A percentile compares a stretch with the other conserved stretches of the same genome.
Conservation (phyloP, 2,329 filamentous ascomycete species). For the Xylariales sp. region DNA sequence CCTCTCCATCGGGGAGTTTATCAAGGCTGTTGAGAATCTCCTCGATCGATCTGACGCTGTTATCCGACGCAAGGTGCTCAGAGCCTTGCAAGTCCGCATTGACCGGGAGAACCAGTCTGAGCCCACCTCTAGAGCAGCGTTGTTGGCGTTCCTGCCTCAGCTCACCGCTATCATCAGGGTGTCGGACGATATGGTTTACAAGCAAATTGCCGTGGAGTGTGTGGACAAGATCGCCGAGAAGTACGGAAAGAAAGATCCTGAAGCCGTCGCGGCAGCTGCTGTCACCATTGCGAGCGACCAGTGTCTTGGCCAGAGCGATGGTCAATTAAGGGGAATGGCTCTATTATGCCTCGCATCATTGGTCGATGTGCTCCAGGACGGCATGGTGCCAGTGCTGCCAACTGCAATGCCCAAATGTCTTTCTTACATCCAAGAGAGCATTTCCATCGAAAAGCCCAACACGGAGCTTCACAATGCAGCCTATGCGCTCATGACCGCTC, state of each 20-base stretch:
- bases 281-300: slow-evolving; percentile 70
- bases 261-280: slow-evolving; percentile 71
- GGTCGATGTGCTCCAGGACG: slow-evolving; percentile 82
- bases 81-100: slow-evolving; percentile 75
- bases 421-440: slow-evolving; percentile 62
- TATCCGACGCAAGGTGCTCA: slow-evolving; percentile 74
- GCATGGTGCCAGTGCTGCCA: slow-evolving; percentile 79
- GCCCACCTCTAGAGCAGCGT: slow-evolving; percentile 59
- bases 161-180: slow-evolving; percentile 73
- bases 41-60: slow-evolving; percentile 72
- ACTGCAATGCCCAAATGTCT: slow-evolving; percentile 69
- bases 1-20: slow-evolving; percentile 81
- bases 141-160: slow-evolving; percentile 76
- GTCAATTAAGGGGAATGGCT: slow-evolving; percentile 74
- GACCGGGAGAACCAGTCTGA: slow-evolving; percentile 69
- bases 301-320: slow-evolving; percentile 71
- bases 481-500: slow-evolving; percentile 72
- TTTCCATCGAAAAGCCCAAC: slow-evolving; percentile 48
- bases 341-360: slow-evolving; percentile 84
- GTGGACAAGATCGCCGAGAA: slow-evolving; percentile 92
- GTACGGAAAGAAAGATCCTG: slow-evolving; percentile 87
- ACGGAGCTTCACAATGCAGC: slow-evolving; percentile 73
- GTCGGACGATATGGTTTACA: slow-evolving; percentile 68
- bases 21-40: slow-evolving; percentile 80
- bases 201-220: slow-evolving; percentile 81